Evolutionary conservation across 805 yeast species (phyloP), one percentile per base, ranked within the genome.

Genomic region (Candida succiphila): DNA sequence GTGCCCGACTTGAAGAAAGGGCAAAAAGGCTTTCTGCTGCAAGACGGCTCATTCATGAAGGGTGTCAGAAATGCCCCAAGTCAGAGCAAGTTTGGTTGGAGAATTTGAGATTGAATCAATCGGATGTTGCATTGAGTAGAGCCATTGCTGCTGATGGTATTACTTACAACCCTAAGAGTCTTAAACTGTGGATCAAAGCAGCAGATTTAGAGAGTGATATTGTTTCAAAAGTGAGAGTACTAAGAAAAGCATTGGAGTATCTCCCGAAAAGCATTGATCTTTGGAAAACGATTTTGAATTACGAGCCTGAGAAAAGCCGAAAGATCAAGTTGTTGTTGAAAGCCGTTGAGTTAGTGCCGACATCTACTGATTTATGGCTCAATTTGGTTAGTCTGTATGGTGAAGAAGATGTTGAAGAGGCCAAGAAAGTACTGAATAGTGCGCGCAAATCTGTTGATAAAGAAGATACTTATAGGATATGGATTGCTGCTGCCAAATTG

Each of bases 31-130:
- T 63, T 34, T 57, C 57, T 5, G 54, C 54, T 12, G 96, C 97
- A 0, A 68, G 69, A 34, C 56, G 56, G 17, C 39, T 82, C 13
- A 78, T 87, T 6, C 63, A 63, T n/a, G 75, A 83, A 48, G 98
- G 95, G 2, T 82, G 95, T 46, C 61, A 59, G 4, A 60, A 61
- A 28, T 75, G 88, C 42, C 84, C 87, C 0, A 60, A 58, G 26
- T 72, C 65, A 42, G 94, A 78, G 37, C 80, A 73, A 10, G 62
- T 87, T 0, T 89, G 98, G 98, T 52, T 88, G 7, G 95, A 84
- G 41, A 78, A 70, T 47, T 61, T 89, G 5, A 64, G 84, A 30
- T 56, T 88, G 10, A 75, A 85, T 47, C 54, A 55, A 4, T 47
- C 52, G 8, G 68, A 72, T 30, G 18, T 52, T 2, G 57, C 55